A percentile compares a stretch with the other conserved stretches of the same genome.
These are phyloP conservation scores for Auxenochlorella pyrenoidosa DNA, from an alignment of 139 green algal genomes.

Conservation along the genomic window DNA sequence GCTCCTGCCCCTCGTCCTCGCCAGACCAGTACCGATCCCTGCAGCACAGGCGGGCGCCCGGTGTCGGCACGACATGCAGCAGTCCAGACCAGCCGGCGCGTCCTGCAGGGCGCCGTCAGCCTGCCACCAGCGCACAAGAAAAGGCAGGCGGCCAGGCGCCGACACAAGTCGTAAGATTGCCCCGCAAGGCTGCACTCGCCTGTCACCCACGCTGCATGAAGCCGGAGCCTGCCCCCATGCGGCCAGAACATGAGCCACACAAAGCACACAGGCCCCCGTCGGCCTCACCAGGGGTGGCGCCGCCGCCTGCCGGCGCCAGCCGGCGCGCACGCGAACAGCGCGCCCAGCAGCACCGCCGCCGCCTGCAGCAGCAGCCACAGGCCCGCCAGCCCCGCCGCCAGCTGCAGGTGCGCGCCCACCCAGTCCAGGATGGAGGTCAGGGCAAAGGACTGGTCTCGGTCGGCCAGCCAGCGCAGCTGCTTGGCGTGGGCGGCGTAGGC, in stretches of 20 bases:
- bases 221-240: too few species aligned
- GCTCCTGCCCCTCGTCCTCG: not conserved
- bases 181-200: too few species aligned
- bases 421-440: constrained; percentile 14
- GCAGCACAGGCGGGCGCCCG: not conserved
- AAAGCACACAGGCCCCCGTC: too few species aligned
- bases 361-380: constrained; percentile 23
- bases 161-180: too few species aligned
- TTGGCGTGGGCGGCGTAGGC: not conserved
- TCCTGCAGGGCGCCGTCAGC: too few species aligned
- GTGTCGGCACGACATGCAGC: too few species aligned
- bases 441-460: constrained; percentile 5
- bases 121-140: too few species aligned
- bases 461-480: constrained; percentile 21
- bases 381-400: not conserved
- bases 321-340: not conserved
- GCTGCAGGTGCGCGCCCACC: not conserved
- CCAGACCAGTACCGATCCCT: constrained; percentile 4
- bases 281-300: constrained; percentile 6
- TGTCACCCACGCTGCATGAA: too few species aligned
- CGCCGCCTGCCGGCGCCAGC: not conserved
- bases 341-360: not conserved
- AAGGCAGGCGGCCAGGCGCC: too few species aligned
- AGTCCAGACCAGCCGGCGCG: too few species aligned
- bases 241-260: too few species aligned